Evolutionary conservation across 2,329 filamentous ascomycete species (phyloP), one percentile per base, ranked within the genome.

Genomic region (Monosporascus cannonballus): DNA sequence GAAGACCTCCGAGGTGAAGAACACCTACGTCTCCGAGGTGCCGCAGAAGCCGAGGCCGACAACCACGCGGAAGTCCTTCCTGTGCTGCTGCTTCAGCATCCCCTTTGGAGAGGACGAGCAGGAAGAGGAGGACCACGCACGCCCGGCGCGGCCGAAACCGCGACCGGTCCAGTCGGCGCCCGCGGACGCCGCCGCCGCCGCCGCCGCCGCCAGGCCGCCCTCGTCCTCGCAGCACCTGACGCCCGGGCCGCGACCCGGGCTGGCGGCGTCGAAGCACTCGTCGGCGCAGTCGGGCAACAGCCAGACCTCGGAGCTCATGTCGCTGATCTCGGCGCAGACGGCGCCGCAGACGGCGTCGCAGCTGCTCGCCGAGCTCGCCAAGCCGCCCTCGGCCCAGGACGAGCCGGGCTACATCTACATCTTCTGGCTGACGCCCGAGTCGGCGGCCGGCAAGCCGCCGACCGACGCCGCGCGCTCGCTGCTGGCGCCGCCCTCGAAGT

Each of bases 361-460:
- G 5, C 77, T 97, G 3, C 79, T 93, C 54, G 76, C 86, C 2
- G 92, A 97, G 69, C 77, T 97, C 9, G 82, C 77, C 71, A 67
- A 94, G 80, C 75, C 90, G 1, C 81, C 92, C 46, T 91, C 90
- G 0, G 75, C 82, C 22, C 74, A 79, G 51, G 89, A 94, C 59
- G 89, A 95, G 61, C 76, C 87, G 14, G 94, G 94, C 38, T 99
- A 94, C 73, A 97, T 99, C 60, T 99, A 99, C 78, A 96, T 99
- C 70, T 99, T 97, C 77, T 96, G 93, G 91, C 79, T 96, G 22
- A 96, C 90, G 0, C 85, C 90, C 34, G 76, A 80, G 37, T 79
- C 77, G 2, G 72, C 81, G 7, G 67, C 76, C 0, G 69, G 80
- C 0, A 73, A 78, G 1, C 76, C 82, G 0, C 76, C 85, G 0